phyloP scores from a whole-genome alignment of 1,284 basidiomycete species.

The Sporisorium exsertum region DNA sequence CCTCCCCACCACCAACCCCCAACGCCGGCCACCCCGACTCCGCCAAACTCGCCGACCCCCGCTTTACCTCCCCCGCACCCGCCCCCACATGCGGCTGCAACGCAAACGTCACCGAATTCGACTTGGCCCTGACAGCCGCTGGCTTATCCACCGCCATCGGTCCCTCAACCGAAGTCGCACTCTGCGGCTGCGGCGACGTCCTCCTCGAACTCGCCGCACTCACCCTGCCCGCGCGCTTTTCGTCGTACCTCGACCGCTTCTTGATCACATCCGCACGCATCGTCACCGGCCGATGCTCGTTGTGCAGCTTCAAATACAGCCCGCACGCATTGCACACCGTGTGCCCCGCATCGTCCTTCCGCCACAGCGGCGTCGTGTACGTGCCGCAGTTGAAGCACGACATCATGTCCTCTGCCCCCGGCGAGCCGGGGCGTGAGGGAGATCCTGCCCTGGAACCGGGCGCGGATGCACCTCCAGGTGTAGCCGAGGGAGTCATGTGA shows the following conservation, averaged over 20 bases:
- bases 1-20: background rate
- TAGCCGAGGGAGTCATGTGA: slow-evolving; percentile 49
- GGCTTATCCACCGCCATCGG: slow-evolving; percentile 35
- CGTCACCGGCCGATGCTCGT: slow-evolving; percentile 57
- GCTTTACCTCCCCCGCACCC: background rate
- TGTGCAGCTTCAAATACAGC: slow-evolving; percentile 63
- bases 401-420: slow-evolving; percentile 41
- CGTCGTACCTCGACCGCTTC: slow-evolving; percentile 63
- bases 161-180: slow-evolving; percentile 7
- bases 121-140: slow-evolving; percentile 17
- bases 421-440: slow-evolving; percentile 31
- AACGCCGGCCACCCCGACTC: slow-evolving; percentile 20
- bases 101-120: slow-evolving; percentile 31
- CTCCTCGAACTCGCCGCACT: slow-evolving; percentile 30
- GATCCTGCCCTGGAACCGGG: slow-evolving; percentile 40
- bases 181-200: slow-evolving; percentile 47
- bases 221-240: slow-evolving; percentile 41
- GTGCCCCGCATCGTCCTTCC: slow-evolving; percentile 62
- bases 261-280: slow-evolving; percentile 67
- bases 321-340: slow-evolving; percentile 66
- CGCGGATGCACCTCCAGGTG: slow-evolving; percentile 45
- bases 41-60: slow-evolving; percentile 11
- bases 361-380: slow-evolving; percentile 65
- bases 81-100: slow-evolving; percentile 7
- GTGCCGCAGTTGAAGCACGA: slow-evolving; percentile 67